Evolutionary conservation across 192 early-diverging fungal genomes (phyloP).

Genomic region (Backusella mclennaniae): DNA sequence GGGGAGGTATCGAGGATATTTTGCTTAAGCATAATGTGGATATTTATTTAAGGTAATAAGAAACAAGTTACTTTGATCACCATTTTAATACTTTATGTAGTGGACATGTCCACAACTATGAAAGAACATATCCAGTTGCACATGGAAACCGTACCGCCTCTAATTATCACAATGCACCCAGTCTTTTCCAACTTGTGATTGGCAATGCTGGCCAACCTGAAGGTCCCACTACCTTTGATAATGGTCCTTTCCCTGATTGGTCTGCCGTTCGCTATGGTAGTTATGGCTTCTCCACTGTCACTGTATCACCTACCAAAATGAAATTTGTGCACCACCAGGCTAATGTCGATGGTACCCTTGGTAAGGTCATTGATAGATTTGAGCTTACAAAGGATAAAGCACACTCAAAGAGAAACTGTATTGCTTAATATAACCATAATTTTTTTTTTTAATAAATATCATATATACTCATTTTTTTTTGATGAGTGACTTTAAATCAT

Average conservation of each 20-base stretch:
- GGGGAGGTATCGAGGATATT: slow-evolving; percentile 16
- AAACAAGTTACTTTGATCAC: not conserved
- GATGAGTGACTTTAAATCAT: not conserved
- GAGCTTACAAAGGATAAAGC: slow-evolving; percentile 20
- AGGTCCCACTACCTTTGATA: slow-evolving; percentile 7
- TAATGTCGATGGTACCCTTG: slow-evolving; percentile 21
- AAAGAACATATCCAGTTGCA: slow-evolving; percentile 31
- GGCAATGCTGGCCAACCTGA: slow-evolving; percentile 32
- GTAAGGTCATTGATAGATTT: slow-evolving; percentile 23
- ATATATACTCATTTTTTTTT: not conserved
- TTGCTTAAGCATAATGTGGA: slow-evolving; percentile 26
- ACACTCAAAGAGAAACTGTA: not conserved
- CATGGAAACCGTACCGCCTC: slow-evolving; percentile 12
- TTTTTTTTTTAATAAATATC: not conserved
- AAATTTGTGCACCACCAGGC: slow-evolving; percentile 18
- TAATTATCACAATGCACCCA: slow-evolving; percentile 30
- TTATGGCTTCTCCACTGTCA: slow-evolving; percentile 28
- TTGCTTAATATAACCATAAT: not conserved
- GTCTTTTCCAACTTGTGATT: slow-evolving; percentile 25
- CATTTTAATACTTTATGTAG: not conserved
- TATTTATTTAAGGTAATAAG: slow-evolving; percentile 11
- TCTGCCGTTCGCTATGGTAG: slow-evolving; percentile 23
- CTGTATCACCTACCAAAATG: slow-evolving; percentile 10
- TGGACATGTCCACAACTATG: slow-evolving; percentile 37
- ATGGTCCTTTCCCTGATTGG: slow-evolving; percentile 19